Conservation (phyloP, 495 filamentous ascomycete species). For the Talaromyces liani region DNA sequence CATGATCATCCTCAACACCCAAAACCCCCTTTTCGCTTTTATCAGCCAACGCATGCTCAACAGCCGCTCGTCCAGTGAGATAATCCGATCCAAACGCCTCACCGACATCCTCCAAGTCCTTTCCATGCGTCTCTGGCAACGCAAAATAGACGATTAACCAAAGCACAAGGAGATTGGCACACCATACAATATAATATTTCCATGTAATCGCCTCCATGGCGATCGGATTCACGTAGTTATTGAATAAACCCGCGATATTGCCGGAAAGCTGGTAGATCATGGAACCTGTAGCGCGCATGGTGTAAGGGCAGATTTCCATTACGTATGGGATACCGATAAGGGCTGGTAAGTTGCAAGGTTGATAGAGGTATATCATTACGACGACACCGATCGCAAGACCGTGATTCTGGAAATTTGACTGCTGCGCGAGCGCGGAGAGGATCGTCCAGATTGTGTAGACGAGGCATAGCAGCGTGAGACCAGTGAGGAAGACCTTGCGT, state of each 20-base stretch:
- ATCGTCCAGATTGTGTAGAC: neutral
- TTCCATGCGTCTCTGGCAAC: slow-evolving; percentile 25
- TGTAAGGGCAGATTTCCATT: slow-evolving; percentile 60
- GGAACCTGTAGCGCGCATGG: slow-evolving; percentile 62
- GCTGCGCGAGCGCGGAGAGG: neutral
- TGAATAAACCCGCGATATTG: slow-evolving; percentile 32
- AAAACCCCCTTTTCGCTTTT: neutral
- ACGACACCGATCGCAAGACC: neutral
- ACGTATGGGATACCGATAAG: slow-evolving; percentile 31
- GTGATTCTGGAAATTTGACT: neutral
- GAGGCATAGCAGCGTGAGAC: neutral
- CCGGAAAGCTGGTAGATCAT: slow-evolving; percentile 49
- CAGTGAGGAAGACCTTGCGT: neutral
- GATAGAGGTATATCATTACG: neutral
- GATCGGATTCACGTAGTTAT: slow-evolving; percentile 50
- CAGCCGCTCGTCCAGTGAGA: neutral
- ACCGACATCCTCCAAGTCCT: slow-evolving; percentile 23
- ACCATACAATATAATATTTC: slow-evolving; percentile 54
- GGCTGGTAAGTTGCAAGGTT: neutral
- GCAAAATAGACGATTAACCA: slow-evolving; percentile 19
- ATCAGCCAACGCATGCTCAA: neutral
- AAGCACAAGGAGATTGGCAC: slow-evolving; percentile 36
- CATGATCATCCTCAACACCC: neutral
- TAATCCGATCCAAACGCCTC: slow-evolving; percentile 12
- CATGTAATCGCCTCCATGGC: slow-evolving; percentile 48